Conservation (phyloP, 495 filamentous ascomycete species). For the Barbatosphaeria neglecta region DNA sequence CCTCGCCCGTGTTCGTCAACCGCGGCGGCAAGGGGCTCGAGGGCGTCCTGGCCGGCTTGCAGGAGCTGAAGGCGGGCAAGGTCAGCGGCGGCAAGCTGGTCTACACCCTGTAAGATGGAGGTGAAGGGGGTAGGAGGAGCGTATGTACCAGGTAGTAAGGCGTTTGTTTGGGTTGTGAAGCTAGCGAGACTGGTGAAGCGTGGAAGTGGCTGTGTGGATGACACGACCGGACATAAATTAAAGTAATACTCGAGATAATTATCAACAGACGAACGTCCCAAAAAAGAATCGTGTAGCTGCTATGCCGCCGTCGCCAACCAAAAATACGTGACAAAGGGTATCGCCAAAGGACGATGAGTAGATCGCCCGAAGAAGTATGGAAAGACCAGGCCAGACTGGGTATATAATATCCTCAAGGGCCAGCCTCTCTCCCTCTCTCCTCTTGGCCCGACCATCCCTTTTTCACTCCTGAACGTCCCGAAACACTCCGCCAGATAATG, state of each 20-base stretch:
- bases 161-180: no score
- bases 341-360: neutral
- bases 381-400: neutral
- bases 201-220: no score
- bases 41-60: conserved; percentile 20
- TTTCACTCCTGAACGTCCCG: no score
- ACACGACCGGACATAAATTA: no score
- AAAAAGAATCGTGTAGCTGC: neutral
- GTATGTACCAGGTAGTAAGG: neutral
- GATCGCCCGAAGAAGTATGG: neutral
- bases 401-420: neutral
- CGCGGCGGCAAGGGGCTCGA: conserved; percentile 21
- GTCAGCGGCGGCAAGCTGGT: conserved; percentile 27
- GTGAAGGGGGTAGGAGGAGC: neutral
- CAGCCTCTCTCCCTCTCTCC: neutral
- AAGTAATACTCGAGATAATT: no score
- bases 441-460: no score
- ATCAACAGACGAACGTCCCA: no score
- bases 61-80: conserved; percentile 18
- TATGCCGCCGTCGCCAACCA: neutral
- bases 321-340: neutral
- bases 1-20: conserved; percentile 15
- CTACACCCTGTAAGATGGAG: conserved; percentile 16
- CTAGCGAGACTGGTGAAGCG: no score
- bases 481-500: no score